phyloP scores from a whole-genome alignment of 1,284 basidiomycete species.

The Neolentinus lepideus region DNA sequence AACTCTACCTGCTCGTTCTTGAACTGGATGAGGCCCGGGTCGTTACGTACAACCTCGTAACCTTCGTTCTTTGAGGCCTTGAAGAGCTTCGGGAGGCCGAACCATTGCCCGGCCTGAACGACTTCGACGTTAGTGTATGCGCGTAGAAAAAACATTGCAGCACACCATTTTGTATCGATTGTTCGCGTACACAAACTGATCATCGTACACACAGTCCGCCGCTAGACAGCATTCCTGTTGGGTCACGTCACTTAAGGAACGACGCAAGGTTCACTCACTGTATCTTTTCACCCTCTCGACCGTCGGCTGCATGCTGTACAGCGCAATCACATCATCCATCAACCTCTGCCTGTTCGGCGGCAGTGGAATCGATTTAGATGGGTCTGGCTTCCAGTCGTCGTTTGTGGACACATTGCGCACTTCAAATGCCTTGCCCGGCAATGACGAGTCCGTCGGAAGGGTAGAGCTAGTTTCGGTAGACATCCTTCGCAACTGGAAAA shows the following conservation, averaged over 20 bases:
- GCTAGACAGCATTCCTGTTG: constrained; percentile 1
- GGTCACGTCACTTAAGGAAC: background rate
- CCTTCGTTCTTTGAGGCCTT: constrained; percentile 20
- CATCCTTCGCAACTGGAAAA: too few relatives aligned
- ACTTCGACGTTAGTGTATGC: background rate
- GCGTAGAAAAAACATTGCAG: background rate
- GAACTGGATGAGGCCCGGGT: constrained; percentile 24
- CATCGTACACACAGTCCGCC: constrained; percentile 23
- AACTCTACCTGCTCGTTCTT: constrained; percentile 22
- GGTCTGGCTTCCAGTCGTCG: constrained; percentile 21
- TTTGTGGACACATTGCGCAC: constrained; percentile 10
- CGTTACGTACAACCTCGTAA: constrained; percentile 21
- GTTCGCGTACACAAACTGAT: constrained; percentile 25
- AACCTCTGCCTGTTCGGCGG: constrained; percentile 20
- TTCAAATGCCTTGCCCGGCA: constrained; percentile 11
- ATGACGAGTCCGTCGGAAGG: background rate
- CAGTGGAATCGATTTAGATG: constrained; percentile 19
- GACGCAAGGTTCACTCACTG: constrained; percentile 4
- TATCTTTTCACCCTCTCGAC: constrained; percentile 21
- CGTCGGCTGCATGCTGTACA: constrained; percentile 22
- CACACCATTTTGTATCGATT: constrained; percentile 22
- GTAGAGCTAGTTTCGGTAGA: background rate
- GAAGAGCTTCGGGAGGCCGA: constrained; percentile 25
- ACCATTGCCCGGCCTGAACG: constrained; percentile 23
- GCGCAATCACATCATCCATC: constrained; percentile 22